phyloP scores from a whole-genome alignment of 495 filamentous ascomycete genomes.

The Parmelia sp. region DNA sequence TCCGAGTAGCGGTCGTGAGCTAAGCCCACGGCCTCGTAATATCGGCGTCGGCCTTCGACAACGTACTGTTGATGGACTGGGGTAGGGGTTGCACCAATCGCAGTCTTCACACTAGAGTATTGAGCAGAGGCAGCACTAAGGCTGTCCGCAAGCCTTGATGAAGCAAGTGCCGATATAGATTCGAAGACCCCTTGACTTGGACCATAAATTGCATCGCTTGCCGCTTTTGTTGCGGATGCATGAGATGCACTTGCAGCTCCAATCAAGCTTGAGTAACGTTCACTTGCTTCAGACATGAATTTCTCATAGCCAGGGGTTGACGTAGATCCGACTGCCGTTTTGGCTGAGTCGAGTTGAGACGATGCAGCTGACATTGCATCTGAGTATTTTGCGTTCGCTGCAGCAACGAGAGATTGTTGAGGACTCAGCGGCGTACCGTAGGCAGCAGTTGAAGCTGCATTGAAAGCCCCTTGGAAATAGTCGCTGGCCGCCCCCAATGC shows the following conservation, averaged over 20 bases:
- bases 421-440: conserved; percentile 38
- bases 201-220: conserved; percentile 30
- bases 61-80: conserved; percentile 49
- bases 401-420: conserved; percentile 30
- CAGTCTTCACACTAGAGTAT: conserved; percentile 53
- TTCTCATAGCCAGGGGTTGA: conserved; percentile 29
- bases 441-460: conserved; percentile 39
- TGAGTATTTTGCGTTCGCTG: conserved; percentile 33
- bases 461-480: conserved; percentile 45
- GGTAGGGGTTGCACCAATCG: conserved; percentile 51
- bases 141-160: conserved; percentile 57
- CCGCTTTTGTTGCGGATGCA: conserved; percentile 32
- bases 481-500: conserved; percentile 56
- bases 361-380: conserved; percentile 39
- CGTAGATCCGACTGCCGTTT: conserved; percentile 41
- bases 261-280: conserved; percentile 27
- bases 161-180: conserved; percentile 58
- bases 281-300: conserved; percentile 26
- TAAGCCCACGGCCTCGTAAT: conserved; percentile 69
- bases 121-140: conserved; percentile 59
- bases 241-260: conserved; percentile 27
- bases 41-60: conserved; percentile 59
- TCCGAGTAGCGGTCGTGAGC: conserved; percentile 72
- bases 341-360: conserved; percentile 53
- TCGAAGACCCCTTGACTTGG: conserved; percentile 44